Base-by-base conservation (phyloP, 78 protist species). In the Dictyostelium intermedium region DNA sequence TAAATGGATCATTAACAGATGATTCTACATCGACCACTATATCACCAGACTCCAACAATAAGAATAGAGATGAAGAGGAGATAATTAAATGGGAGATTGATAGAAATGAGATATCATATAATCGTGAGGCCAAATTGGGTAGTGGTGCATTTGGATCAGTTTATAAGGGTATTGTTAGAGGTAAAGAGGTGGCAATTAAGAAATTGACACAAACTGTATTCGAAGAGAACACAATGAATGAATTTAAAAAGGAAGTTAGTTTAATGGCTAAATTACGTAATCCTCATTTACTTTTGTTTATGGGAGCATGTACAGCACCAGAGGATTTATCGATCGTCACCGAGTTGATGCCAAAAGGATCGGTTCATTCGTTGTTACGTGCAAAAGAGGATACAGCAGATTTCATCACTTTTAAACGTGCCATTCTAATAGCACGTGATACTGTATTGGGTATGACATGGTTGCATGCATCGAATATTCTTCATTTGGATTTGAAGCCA, bases 131-230 rank as follows among this genome's bases (percentile, higher is more conserved):
- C 23, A 79, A 78, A 56, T 72, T 85, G 20, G 96, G 96, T 37
- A 27, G 66, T 18, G 96, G 96, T 43, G 92, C 96, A 66, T 94
- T 94, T 41, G 96, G 96, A 30, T 84, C 91, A 18, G 96, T 94
- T 2, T 94, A 35, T 74, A 94, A 87, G 86, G 96, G 96, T 30
- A 39, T 77, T 9, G 92, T 86, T 11, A 79, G 96, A 39, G 96
- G 96, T 20, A 94, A 94, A 47, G 96, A 94, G 13, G 96, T 94
- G 2, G 96, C 96, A 87, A 87, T 94, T 66, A 94, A 94, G 69
- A 94, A 89, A 27, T 45, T 94, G 10, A 85, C 96, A 20, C 92
- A 87, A 78, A 92, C 89, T 5, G 70, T 85, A 35, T 94, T 80
- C 70, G 96, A 86, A 41, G 93, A 94, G 34, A 53, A 82, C 13